phyloP scores from a whole-genome alignment of 192 early-diverging fungal genomes.

The Entomortierella chlamydospora region DNA sequence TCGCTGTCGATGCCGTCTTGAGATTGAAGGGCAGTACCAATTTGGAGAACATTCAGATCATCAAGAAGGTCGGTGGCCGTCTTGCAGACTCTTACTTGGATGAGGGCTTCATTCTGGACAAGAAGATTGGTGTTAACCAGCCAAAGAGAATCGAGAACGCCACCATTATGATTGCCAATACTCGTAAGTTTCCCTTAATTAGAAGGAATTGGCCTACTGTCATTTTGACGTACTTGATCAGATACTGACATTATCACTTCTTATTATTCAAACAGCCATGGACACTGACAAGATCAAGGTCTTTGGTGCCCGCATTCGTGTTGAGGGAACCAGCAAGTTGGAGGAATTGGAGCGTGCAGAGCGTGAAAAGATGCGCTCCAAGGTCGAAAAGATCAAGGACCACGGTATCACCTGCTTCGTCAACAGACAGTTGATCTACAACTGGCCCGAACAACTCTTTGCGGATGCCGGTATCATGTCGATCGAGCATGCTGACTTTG shows the following conservation, averaged over 20 bases:
- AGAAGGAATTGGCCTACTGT: too few relatives aligned
- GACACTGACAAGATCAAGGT: conserved; percentile 99
- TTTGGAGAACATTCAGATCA: conserved; percentile 99
- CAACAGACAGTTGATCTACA: conserved; percentile 99
- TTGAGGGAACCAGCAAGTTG: conserved; percentile 96
- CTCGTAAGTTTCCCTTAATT: too few relatives aligned
- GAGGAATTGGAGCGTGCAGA: conserved; percentile 99
- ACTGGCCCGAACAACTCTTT: conserved; percentile 99
- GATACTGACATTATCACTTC: not conserved
- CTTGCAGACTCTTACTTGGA: conserved; percentile 96
- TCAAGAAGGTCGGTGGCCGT: conserved; percentile 97
- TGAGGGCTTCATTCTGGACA: conserved; percentile 98
- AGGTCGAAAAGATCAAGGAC: conserved; percentile 98
- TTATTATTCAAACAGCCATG: conserved; percentile 77
- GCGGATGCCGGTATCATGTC: conserved; percentile 97
- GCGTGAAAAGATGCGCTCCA: conserved; percentile 97
- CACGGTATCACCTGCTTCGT: conserved; percentile 99
- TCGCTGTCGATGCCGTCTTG: conserved; percentile 97
- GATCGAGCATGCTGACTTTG: conserved; percentile 99
- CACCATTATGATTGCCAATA: conserved; percentile 97
- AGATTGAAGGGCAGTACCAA: conserved; percentile 97
- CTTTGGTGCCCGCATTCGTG: conserved; percentile 96
- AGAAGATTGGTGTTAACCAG: conserved; percentile 98
- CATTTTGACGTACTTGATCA: not conserved
- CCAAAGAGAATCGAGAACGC: conserved; percentile 97